Base-by-base conservation (phyloP, 352 stramenopile genomes). In the Globisporangium emineosum region DNA sequence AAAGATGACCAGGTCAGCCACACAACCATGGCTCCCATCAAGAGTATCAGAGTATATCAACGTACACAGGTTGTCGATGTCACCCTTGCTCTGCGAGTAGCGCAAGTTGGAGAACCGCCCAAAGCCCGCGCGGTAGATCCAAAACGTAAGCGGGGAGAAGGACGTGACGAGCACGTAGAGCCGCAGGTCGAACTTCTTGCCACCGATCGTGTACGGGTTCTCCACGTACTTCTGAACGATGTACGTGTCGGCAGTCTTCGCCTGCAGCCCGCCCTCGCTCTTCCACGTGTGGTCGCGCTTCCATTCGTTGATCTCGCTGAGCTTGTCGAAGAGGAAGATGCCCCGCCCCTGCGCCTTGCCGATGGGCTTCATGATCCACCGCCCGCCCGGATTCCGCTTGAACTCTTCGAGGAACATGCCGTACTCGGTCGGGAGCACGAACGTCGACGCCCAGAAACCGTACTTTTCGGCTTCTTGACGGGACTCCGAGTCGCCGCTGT, bases 351-450 rank as follows among this genome's bases (percentile, higher is more conserved):
- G 78, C 19, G 84, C 80, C 47, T 86, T 91, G 6, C 92, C 92
- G 17, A 97, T 91, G 10, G 92, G 93, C 62, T 98, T 98, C 92
- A 98, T 98, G 65, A 98, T 98, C 93, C 93, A 98, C 23, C 90
- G 78, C 0, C 76, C 81, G 54, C 84, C 77, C 9, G 78, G 63
- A n/a, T 74, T 75, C 2, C 76, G 68, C 52, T 88, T 88, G 68
- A 88, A 90, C 29, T 84, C 77, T 62, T 91, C 83, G 8, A 88
- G 47, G 59, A 90, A 89, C 73, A 90, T 80, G 21, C 79, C 79
- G 58, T 97, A 98, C 61, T 98, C 91, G 37, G 86, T 71, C 15
- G 92, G 90, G 32, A 98, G 70, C 49, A 97, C 87, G 68, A 97
- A 98, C 29, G 80, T 91, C 40, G 77, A 61, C 4, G 77, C 69